Percentiles rank a stretch among this genome's conserved stretches.
phyloP scores from a whole-genome alignment of 179 eudicot genomes.

The Sideroxylon spinosum region DNA sequence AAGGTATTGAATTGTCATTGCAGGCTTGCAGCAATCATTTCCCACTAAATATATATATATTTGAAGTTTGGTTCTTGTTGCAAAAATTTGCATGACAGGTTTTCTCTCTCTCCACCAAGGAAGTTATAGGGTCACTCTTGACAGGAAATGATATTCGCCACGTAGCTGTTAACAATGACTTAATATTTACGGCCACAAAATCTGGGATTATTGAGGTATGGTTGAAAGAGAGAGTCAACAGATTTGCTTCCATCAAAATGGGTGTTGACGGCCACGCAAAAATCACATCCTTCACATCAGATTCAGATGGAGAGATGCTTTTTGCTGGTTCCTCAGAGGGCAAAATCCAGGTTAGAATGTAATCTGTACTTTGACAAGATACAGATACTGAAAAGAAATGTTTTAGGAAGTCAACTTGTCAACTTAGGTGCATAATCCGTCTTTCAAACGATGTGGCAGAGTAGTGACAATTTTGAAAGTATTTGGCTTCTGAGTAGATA shows the following conservation, averaged over 20 bases:
- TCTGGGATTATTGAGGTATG: constrained; percentile 44
- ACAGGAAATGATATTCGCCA: constrained; percentile 35
- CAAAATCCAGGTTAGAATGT: constrained; percentile 35
- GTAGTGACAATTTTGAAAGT: no score
- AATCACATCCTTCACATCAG: constrained; percentile 30
- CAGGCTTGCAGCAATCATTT: constrained; percentile 2
- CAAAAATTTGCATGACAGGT: constrained; percentile 28
- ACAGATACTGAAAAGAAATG: not conserved
- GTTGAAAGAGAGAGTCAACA: constrained; percentile 34
- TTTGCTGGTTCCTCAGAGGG: constrained; percentile 44
- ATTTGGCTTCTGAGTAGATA: no score
- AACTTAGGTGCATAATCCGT: no score
- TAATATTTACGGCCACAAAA: constrained; percentile 41
- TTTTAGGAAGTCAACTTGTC: no score
- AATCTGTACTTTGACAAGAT: not conserved
- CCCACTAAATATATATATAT: not conserved
- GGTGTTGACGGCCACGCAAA: constrained; percentile 24
- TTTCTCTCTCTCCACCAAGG: constrained; percentile 41
- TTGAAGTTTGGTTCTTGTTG: not conserved
- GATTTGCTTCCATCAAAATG: constrained; percentile 33
- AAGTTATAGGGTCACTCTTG: constrained; percentile 36
- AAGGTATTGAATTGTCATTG: constrained; percentile 34
- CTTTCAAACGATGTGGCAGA: no score
- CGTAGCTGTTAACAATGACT: constrained; percentile 39
- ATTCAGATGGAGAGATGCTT: constrained; percentile 42